Evolutionary conservation across 2,329 filamentous ascomycete species (phyloP).

Genomic region (Stenocarpella maydis): DNA sequence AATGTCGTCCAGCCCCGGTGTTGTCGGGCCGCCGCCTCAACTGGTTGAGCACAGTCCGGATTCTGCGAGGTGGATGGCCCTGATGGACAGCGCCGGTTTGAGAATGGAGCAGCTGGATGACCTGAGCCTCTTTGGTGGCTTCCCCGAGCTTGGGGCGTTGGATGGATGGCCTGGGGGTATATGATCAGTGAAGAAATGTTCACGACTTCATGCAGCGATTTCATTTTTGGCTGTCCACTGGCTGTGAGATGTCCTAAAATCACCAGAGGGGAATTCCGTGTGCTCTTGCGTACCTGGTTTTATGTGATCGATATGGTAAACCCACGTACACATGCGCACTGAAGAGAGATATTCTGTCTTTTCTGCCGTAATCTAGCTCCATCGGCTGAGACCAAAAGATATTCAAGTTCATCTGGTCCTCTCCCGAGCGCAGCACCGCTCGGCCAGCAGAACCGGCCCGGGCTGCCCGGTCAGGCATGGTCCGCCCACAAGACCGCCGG

Average conservation of each 20-base stretch:
- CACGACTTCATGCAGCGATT: background rate
- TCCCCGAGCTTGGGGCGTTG: conserved; percentile 33
- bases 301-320: too few species aligned
- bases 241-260: background rate
- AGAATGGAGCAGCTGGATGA: conserved; percentile 32
- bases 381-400: too few species aligned
- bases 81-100: conserved; percentile 28
- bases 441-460: background rate
- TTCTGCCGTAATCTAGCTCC: too few species aligned
- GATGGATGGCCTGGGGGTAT: conserved; percentile 31
- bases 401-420: too few species aligned
- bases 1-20: background rate
- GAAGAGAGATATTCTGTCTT: too few species aligned
- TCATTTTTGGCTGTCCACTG: accelerated
- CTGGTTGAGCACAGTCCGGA: conserved; percentile 31
- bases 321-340: too few species aligned
- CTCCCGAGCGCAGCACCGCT: background rate
- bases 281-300: background rate
- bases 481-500: too few species aligned
- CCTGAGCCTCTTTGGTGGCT: conserved; percentile 33
- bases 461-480: too few species aligned
- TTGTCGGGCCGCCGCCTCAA: conserved; percentile 1
- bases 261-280: accelerated
- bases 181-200: background rate
- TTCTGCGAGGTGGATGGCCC: conserved; percentile 29